Evolutionary conservation across 805 yeast species (phyloP).

Genomic region (Isabelozyma pseudorhagii): DNA sequence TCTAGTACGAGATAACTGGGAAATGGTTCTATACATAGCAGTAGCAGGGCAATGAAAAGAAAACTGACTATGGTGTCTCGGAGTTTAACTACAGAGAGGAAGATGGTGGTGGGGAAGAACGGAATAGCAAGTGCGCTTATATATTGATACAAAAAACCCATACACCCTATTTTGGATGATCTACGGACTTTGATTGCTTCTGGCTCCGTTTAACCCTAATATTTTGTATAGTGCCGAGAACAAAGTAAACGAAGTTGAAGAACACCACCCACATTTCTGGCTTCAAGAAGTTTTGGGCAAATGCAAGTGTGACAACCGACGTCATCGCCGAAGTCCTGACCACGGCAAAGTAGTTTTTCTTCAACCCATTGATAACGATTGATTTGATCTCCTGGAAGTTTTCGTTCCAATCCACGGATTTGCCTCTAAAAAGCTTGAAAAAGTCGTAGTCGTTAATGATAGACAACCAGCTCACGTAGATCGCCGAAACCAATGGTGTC

Average conservation of each 20-base stretch:
- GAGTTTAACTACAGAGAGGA: too few relatives aligned
- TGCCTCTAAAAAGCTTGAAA: slow-evolving; percentile 1
- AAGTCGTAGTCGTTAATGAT: slow-evolving; percentile 41
- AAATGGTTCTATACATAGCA: not conserved
- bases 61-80: too few relatives aligned
- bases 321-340: slow-evolving; percentile 54
- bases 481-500: slow-evolving; percentile 50
- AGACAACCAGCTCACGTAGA: slow-evolving; percentile 52
- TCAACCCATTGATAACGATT: slow-evolving; percentile 30
- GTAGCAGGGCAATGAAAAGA: too few relatives aligned
- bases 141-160: too few relatives aligned
- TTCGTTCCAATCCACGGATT: slow-evolving; percentile 8
- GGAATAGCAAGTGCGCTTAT: too few relatives aligned
- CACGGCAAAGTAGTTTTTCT: slow-evolving; percentile 43
- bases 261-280: slow-evolving; percentile 67
- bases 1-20: not conserved
- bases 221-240: slow-evolving; percentile 62
- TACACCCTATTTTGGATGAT: too few relatives aligned
- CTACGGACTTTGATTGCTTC: not conserved
- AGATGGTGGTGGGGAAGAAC: too few relatives aligned
- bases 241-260: slow-evolving; percentile 54
- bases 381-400: slow-evolving; percentile 9
- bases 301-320: slow-evolving; percentile 45
- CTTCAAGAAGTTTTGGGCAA: slow-evolving; percentile 56
- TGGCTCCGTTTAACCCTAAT: slow-evolving; percentile 45